Evolutionary conservation across 1,139 yeast genomes (phyloP).

Genomic region (Pichia sp.): DNA sequence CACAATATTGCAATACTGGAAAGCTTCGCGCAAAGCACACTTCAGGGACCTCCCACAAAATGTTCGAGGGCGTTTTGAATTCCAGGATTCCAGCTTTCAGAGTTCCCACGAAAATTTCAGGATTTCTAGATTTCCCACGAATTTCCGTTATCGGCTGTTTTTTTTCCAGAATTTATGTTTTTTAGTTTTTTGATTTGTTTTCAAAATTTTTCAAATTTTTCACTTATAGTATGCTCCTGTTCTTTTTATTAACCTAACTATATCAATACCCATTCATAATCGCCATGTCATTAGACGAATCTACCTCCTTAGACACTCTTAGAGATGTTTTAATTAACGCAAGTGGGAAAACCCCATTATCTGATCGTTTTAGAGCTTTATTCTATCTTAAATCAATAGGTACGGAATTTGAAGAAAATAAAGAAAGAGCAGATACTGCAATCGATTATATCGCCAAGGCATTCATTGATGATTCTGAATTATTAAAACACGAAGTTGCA

Average conservation of each 20-base stretch:
- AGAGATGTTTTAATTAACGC: conserved; percentile 64
- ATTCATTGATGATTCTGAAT: conserved; percentile 79
- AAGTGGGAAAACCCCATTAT: conserved; percentile 63
- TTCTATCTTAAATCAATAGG: conserved; percentile 87
- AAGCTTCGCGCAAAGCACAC: too few species aligned
- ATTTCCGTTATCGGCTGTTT: neutral
- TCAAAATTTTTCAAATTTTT: neutral
- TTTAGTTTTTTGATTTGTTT: neutral
- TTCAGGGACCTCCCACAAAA: too few species aligned
- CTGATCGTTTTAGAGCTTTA: conserved; percentile 86
- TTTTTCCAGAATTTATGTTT: neutral
- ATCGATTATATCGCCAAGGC: conserved; percentile 78
- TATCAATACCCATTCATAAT: neutral
- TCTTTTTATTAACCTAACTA: neutral
- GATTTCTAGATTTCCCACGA: neutral
- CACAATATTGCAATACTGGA: too few species aligned
- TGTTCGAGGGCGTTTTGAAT: too few species aligned
- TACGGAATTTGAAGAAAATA: conserved; percentile 43
- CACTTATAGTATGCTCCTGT: neutral
- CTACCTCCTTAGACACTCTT: conserved; percentile 56
- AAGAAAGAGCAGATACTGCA: conserved; percentile 54
- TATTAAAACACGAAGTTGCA: conserved; percentile 95
- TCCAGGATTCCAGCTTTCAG: too few species aligned
- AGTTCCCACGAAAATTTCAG: neutral
- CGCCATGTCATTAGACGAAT: conserved; percentile 33